These are phyloP conservation scores for Penicillium lagena DNA, from an alignment of 495 filamentous ascomycete genomes.

Conservation along the genomic window DNA sequence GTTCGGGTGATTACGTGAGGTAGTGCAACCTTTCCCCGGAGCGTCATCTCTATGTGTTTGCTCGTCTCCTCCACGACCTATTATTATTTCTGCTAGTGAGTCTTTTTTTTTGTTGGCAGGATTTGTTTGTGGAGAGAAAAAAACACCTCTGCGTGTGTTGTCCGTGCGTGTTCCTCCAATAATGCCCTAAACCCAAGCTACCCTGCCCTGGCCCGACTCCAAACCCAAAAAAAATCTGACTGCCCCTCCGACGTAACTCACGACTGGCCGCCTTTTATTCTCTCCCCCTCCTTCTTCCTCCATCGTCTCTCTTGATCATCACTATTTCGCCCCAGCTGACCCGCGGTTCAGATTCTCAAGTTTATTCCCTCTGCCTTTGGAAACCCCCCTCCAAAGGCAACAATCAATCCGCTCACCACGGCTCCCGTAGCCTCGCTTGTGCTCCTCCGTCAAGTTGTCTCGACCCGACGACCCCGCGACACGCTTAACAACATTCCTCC, in stretches of 20 bases:
- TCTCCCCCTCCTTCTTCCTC: not conserved
- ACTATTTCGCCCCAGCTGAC: conserved; percentile 11
- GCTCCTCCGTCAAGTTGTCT: conserved; percentile 76
- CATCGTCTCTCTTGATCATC: conserved; percentile 6
- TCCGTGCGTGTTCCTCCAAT: too few relatives aligned
- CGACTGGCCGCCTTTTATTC: not conserved
- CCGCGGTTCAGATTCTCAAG: conserved; percentile 1
- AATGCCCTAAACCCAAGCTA: too few relatives aligned
- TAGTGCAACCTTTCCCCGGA: not conserved
- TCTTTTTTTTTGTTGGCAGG: not conserved
- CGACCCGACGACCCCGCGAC: conserved; percentile 49
- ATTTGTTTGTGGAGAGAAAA: too few relatives aligned
- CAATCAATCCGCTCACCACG: conserved; percentile 48
- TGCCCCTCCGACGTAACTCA: too few relatives aligned
- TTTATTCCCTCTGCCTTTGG: conserved; percentile 50
- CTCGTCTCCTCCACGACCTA: not conserved
- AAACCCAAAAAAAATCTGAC: too few relatives aligned
- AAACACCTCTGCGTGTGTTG: too few relatives aligned
- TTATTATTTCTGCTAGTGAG: conserved; percentile 4
- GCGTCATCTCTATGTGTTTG: not conserved
- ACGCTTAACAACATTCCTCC: conserved; percentile 66
- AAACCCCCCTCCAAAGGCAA: conserved; percentile 52
- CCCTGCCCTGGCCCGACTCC: too few relatives aligned
- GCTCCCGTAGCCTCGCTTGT: conserved; percentile 58
- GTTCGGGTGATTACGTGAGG: not conserved